Conservation (phyloP, 305 asterid species). For the Fraxinus greggii region DNA sequence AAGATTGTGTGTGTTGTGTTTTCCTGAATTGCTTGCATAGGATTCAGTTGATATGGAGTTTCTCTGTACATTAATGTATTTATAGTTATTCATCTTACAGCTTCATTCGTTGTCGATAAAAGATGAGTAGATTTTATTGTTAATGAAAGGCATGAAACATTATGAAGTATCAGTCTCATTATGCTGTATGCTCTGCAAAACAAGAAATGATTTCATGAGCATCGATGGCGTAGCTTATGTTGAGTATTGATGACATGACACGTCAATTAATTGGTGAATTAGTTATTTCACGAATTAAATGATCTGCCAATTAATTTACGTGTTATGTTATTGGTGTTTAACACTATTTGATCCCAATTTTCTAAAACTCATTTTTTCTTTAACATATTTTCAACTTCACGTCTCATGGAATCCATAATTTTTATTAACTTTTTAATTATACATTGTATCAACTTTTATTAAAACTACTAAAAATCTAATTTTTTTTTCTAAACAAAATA, state of each 20-base stretch:
- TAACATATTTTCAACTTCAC: background rate
- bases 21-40: slow-evolving; percentile 23
- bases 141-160: background rate
- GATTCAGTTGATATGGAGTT: slow-evolving; percentile 16
- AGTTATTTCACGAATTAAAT: background rate
- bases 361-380: background rate
- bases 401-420: background rate
- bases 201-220: background rate
- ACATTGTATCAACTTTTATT: background rate
- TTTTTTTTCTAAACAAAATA: background rate
- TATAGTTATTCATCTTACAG: background rate
- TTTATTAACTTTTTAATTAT: no score
- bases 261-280: background rate
- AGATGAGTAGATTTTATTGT: background rate
- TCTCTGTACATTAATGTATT: slow-evolving; percentile 1
- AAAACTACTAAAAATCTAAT: background rate
- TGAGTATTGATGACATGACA: background rate
- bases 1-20: slow-evolving; percentile 23
- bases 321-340: background rate
- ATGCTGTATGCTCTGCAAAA: background rate
- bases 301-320: background rate
- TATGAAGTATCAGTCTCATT: background rate
- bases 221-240: background rate
- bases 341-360: background rate
- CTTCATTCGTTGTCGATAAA: background rate